These are phyloP conservation scores for Nicotiana tomentosiformis DNA, from an alignment of 257 asterid species.

Conservation along the genomic window DNA sequence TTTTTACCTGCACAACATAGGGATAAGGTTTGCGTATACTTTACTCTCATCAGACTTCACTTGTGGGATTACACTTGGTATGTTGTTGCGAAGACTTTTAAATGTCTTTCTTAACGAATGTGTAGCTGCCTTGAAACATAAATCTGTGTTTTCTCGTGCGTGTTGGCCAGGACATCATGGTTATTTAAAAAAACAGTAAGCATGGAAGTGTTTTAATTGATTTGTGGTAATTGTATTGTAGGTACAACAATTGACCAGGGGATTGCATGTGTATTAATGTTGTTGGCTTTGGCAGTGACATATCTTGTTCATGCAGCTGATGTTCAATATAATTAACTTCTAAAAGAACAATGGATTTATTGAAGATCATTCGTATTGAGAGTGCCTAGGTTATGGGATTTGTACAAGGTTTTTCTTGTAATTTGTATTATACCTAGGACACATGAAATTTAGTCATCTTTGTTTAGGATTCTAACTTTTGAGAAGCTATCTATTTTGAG, in stretches of 20 bases:
- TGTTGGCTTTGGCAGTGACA: conserved; percentile 53
- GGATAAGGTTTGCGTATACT: too few species aligned
- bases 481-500: not conserved
- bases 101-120: too few species aligned
- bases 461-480: not conserved
- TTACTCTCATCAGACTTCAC: too few species aligned
- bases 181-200: too few species aligned
- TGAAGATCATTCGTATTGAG: not conserved
- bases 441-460: not conserved
- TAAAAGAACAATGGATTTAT: not conserved
- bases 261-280: conserved; percentile 46
- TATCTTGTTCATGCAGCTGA: conserved; percentile 55
- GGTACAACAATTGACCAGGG: conserved; percentile 62
- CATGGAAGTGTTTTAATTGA: not conserved
- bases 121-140: too few species aligned
- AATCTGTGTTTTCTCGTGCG: too few species aligned
- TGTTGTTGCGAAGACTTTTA: too few species aligned
- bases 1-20: too few species aligned
- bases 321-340: conserved; percentile 22
- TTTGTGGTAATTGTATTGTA: not conserved
- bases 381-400: conserved; percentile 2
- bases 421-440: not conserved
- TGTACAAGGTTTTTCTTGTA: not conserved
- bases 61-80: too few species aligned
- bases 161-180: too few species aligned